These are phyloP conservation scores for Micromonas pusilla DNA, from an alignment of 139 green algal species.

Conservation along the genomic window DNA sequence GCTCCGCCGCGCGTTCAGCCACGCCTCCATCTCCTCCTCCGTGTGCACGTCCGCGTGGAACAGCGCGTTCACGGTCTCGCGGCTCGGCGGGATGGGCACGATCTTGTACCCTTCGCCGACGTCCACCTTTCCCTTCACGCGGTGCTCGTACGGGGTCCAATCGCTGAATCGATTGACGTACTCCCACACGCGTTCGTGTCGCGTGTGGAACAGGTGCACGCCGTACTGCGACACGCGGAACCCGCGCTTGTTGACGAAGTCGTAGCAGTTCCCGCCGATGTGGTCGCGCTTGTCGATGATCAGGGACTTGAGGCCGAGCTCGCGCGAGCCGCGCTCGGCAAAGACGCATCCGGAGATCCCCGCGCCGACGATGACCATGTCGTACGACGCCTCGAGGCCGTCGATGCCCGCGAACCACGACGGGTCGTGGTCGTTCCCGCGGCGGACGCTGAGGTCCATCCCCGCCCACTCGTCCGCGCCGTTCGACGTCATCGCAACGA, in stretches of 20 bases:
- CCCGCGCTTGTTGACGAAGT: constrained; percentile 29
- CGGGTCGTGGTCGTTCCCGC: constrained; percentile 8
- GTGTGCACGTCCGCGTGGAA: constrained; percentile 30
- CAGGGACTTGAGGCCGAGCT: constrained; percentile 30
- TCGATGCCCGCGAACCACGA: constrained; percentile 18
- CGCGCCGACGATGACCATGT: constrained; percentile 34
- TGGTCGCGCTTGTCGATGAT: constrained; percentile 39
- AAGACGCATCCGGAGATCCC: constrained; percentile 31
- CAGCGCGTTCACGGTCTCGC: constrained; percentile 32
- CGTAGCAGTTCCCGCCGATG: constrained; percentile 42
- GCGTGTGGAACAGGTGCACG: constrained; percentile 40
- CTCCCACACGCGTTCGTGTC: constrained; percentile 34
- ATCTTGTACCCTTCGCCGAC: constrained; percentile 1
- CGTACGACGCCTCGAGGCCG: constrained; percentile 19
- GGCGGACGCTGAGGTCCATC: not conserved
- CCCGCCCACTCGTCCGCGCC: constrained; percentile 9
- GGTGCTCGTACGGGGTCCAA: constrained; percentile 37
- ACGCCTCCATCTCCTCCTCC: constrained; percentile 35
- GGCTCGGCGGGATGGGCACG: constrained; percentile 32
- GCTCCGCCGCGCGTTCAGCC: constrained; percentile 25
- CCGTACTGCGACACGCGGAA: constrained; percentile 31
- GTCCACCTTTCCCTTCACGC: constrained; percentile 29
- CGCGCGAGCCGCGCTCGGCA: constrained; percentile 20
- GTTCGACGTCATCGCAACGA: not conserved
- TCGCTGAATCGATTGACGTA: constrained; percentile 37